A percentile compares a stretch with the other conserved stretches of the same genome.
These are phyloP conservation scores for Rhodotorula sp. DNA, from an alignment of 1,284 basidiomycete species.

Conservation along the genomic window DNA sequence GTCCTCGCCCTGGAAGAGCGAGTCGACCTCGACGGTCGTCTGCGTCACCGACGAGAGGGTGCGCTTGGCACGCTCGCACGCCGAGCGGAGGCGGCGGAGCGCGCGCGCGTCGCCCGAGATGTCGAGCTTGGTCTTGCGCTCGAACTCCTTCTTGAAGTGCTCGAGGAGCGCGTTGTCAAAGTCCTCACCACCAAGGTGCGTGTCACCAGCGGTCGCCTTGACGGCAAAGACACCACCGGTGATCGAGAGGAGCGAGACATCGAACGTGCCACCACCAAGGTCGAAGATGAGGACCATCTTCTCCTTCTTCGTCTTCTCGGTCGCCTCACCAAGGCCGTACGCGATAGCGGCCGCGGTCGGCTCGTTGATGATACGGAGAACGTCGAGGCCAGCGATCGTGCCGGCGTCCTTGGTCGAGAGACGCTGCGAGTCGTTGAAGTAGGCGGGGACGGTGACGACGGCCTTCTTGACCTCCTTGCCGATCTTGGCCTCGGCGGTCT, in stretches of 20 bases:
- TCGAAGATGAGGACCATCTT: conserved; percentile 99
- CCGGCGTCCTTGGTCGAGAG: conserved; percentile 65
- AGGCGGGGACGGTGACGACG: conserved; percentile 68
- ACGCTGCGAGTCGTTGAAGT: conserved; percentile 69
- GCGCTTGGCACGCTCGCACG: conserved; percentile 99
- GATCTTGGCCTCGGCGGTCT: conserved; percentile 65
- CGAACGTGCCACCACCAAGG: conserved; percentile 86
- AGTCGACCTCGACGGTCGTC: conserved; percentile 99
- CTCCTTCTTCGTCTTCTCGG: conserved; percentile 80
- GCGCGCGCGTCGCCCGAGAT: conserved; percentile 96
- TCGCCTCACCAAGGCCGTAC: conserved; percentile 60
- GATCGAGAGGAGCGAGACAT: conserved; percentile 66
- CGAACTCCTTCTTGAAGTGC: conserved; percentile 70
- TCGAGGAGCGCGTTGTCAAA: conserved; percentile 98
- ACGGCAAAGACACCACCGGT: conserved; percentile 65
- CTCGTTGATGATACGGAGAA: conserved; percentile 71
- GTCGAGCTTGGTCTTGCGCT: conserved; percentile 75
- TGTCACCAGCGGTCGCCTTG: conserved; percentile 63
- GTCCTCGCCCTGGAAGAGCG: conserved; percentile 79
- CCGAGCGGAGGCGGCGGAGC: conserved; percentile 87
- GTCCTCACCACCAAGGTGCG: conserved; percentile 78
- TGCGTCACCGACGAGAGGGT: conserved; percentile 97
- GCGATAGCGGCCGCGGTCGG: conserved; percentile 57
- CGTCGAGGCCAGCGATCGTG: conserved; percentile 65
- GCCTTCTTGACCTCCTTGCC: conserved; percentile 65